Percentiles rank a stretch among this genome's conserved stretches.
Conservation (phyloP, 495 filamentous ascomycete species). For the Penicilliopsis zonata region DNA sequence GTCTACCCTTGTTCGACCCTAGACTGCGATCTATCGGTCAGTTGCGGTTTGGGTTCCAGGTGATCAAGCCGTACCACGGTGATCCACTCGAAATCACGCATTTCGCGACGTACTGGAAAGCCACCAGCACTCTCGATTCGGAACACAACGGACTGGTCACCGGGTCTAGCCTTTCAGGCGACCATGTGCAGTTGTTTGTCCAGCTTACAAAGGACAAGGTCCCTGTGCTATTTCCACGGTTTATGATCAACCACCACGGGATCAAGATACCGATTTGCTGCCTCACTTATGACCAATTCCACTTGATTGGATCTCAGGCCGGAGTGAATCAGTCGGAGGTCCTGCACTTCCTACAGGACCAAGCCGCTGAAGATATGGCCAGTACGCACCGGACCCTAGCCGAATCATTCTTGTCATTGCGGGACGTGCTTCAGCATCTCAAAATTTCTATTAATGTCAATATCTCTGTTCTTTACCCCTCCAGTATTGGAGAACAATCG, state of each 20-base stretch:
- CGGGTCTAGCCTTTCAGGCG: constrained; percentile 85
- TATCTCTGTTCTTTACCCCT: constrained; percentile 76
- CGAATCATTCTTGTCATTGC: constrained; percentile 59
- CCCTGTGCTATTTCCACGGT: constrained; percentile 75
- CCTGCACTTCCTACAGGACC: constrained; percentile 32
- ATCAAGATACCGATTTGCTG: constrained; percentile 69
- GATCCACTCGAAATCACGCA: constrained; percentile 90
- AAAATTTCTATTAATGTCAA: constrained; percentile 73
- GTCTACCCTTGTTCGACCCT: constrained; percentile 83
- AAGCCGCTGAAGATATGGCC: constrained; percentile 43
- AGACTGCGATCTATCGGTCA: constrained; percentile 88
- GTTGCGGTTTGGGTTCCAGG: constrained; percentile 84
- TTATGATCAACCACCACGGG: constrained; percentile 67
- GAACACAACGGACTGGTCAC: constrained; percentile 80
- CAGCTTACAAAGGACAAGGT: constrained; percentile 80
- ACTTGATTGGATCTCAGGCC: constrained; percentile 45
- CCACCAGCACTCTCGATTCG: constrained; percentile 78
- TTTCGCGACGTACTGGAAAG: constrained; percentile 99
- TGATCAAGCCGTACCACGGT: constrained; percentile 95
- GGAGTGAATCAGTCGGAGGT: constrained; percentile 23
- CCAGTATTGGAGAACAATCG: constrained; percentile 51
- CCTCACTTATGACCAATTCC: constrained; percentile 64
- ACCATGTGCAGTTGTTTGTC: constrained; percentile 83
- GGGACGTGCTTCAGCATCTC: constrained; percentile 60
- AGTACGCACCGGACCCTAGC: constrained; percentile 57